Base-by-base conservation (phyloP, 306 rosid species). In the Pyrus pyrifolia region DNA sequence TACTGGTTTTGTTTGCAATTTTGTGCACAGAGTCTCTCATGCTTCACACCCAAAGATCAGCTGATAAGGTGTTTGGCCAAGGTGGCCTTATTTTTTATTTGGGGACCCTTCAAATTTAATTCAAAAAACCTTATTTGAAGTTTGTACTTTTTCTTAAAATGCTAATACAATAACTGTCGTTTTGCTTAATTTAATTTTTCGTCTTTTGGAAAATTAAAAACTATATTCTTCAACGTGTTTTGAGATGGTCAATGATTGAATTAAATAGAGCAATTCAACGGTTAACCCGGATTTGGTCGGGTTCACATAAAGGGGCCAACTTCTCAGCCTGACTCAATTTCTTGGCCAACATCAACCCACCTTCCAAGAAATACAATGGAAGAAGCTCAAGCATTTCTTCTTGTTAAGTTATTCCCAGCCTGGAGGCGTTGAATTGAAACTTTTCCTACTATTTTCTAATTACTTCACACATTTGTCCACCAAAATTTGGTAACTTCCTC, bases 191-290 rank as follows among this genome's bases (percentile, higher is more conserved):
- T 61, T 14, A 27, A 27, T 13, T 61, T 14, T 27, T 61, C 64
- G 12, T 29, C 31, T 55, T 68, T n/a, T 15, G 8, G 33, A 31
- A 57, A 49, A 17, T 7, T 18, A 49, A 30, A 64, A 63, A 27
- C 7, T 10, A 33, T 18, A 21, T 64, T 4, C 21, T 22, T 31
- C 4, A 30, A 64, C 31, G 4, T 6, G 68, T 7, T 17, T 64
- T 21, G 76, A 51, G 23, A 42, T 30, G 75, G 88, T 82, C 91
- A 82, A 84, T 85, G 68, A 75, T 87, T 82, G 83, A 73, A 75
- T 78, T 78, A 68, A 75, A 82, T 78, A 68, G 78, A 69, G 75
- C 64, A 85, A 73, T 65, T 82, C 75, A 75, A 81, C 82, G 68
- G 67, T 67, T 81, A 72, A 73, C 10, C 80, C 75, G 86, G 84